Conservation (phyloP, 768 basidiomycete genomes). For the Rhodotorula babjevae region DNA sequence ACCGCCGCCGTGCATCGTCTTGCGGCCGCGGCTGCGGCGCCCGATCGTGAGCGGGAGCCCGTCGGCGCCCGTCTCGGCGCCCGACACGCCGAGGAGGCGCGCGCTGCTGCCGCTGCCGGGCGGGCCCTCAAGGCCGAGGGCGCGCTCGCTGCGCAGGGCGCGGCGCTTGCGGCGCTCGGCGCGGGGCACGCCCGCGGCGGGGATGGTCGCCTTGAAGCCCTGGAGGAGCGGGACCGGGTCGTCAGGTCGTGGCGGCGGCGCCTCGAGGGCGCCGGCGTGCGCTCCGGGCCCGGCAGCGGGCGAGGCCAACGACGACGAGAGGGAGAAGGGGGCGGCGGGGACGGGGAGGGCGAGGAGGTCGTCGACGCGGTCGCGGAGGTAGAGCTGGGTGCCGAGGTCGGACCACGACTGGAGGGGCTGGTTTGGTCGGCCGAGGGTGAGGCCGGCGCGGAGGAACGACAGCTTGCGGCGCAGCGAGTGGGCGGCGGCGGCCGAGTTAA, state of each 20-base stretch:
- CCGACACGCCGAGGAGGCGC: slow-evolving; percentile 55
- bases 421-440: slow-evolving; percentile 5
- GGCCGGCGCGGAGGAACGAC: slow-evolving; percentile 11
- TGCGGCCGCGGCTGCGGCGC: slow-evolving; percentile 45
- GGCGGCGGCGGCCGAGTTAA: neutral
- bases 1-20: slow-evolving; percentile 42
- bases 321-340: slow-evolving; percentile 31
- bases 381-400: slow-evolving; percentile 13
- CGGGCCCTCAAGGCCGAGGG: slow-evolving; percentile 42
- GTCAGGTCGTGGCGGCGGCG: slow-evolving; percentile 7
- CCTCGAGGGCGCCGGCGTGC: neutral
- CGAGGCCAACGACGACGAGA: slow-evolving; percentile 9
- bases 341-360: slow-evolving; percentile 35
- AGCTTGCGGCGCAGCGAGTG: slow-evolving; percentile 22
- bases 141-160: slow-evolving; percentile 14
- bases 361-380: slow-evolving; percentile 39
- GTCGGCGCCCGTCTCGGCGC: slow-evolving; percentile 47
- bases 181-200: slow-evolving; percentile 74
- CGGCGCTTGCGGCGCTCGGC: slow-evolving; percentile 43
- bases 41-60: slow-evolving; percentile 51
- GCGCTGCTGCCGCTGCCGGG: slow-evolving; percentile 72
- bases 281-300: neutral
- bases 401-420: slow-evolving; percentile 5
- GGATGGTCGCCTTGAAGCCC: slow-evolving; percentile 92
- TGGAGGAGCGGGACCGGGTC: slow-evolving; percentile 67